Conservation (phyloP, 306 rosid genomes). For the Corylus americana region DNA sequence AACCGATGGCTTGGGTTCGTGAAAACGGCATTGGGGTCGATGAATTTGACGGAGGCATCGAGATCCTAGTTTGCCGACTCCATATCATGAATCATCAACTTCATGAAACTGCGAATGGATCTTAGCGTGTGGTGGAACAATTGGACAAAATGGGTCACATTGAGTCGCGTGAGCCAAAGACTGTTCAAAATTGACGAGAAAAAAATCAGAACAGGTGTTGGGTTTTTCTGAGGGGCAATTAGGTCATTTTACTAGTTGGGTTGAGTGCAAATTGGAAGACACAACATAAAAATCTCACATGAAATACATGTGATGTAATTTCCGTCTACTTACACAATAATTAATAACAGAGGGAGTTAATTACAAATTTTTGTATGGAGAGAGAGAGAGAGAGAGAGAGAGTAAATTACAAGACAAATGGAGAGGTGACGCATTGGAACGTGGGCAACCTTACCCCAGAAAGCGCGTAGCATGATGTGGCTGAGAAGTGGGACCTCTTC, state of each 20-base stretch:
- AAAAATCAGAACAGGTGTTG: too few relatives aligned
- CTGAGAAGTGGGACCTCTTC: neutral
- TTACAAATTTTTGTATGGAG: neutral
- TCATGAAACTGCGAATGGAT: slow-evolving; percentile 60
- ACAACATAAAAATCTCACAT: too few relatives aligned
- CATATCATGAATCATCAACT: slow-evolving; percentile 68
- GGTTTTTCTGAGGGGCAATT: too few relatives aligned
- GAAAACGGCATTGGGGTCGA: slow-evolving; percentile 59
- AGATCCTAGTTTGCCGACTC: slow-evolving; percentile 90
- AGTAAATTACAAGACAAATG: too few relatives aligned
- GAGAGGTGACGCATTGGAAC: neutral
- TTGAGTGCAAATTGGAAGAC: too few relatives aligned
- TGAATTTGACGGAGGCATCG: slow-evolving; percentile 59
- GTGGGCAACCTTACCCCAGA: neutral
- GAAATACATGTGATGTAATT: too few relatives aligned
- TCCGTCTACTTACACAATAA: too few relatives aligned
- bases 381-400: neutral
- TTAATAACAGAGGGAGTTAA: too few relatives aligned
- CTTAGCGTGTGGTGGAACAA: slow-evolving; percentile 53
- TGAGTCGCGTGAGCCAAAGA: slow-evolving; percentile 39
- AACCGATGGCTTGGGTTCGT: slow-evolving; percentile 46
- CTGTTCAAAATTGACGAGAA: slow-evolving; percentile 48
- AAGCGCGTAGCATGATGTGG: neutral
- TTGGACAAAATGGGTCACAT: slow-evolving; percentile 55
- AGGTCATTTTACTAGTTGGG: too few relatives aligned